Percentiles rank a stretch among this genome's conserved stretches.
Evolutionary conservation across 2,329 filamentous ascomycete species (phyloP).

Genomic region (Hypoxylon sp.): DNA sequence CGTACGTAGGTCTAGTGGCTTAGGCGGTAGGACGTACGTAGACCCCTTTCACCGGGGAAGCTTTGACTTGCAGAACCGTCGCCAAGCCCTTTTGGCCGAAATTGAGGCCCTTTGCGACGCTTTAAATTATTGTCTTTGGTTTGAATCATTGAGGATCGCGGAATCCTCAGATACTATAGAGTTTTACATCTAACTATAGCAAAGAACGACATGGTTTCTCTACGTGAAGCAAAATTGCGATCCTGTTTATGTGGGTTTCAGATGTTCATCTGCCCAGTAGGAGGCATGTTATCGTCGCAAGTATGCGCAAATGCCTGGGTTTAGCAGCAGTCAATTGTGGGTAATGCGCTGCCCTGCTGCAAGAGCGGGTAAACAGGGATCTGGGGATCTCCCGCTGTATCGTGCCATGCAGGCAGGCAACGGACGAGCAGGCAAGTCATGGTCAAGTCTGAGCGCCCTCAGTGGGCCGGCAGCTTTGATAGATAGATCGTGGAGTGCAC

Average conservation of each 20-base stretch:
- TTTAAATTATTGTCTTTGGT: slow-evolving; percentile 23
- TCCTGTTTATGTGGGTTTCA: slow-evolving; percentile 19
- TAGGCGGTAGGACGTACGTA: slow-evolving; percentile 14
- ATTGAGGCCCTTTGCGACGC: slow-evolving; percentile 22
- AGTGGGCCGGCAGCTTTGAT: slow-evolving; percentile 45
- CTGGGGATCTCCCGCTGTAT: slow-evolving; percentile 56
- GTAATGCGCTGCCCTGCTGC: slow-evolving; percentile 56
- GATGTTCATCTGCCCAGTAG: slow-evolving; percentile 10
- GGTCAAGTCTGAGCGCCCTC: slow-evolving; percentile 41
- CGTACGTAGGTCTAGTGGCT: slow-evolving; percentile 26
- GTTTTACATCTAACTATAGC: slow-evolving; percentile 12
- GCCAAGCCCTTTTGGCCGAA: slow-evolving; percentile 29
- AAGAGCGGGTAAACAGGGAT: slow-evolving; percentile 62
- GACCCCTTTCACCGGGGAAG: slow-evolving; percentile 18
- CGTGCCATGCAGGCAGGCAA: slow-evolving; percentile 52
- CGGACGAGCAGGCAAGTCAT: slow-evolving; percentile 49
- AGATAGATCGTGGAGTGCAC: slow-evolving; percentile 55
- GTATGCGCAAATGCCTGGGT: slow-evolving; percentile 14
- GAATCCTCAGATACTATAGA: slow-evolving; percentile 22
- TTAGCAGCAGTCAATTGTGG: slow-evolving; percentile 23
- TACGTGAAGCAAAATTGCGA: slow-evolving; percentile 5
- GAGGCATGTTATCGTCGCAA: slow-evolving; percentile 22
- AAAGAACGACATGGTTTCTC: slow-evolving; percentile 6
- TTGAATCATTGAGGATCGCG: slow-evolving; percentile 47
- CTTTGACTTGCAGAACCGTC: slow-evolving; percentile 24